Base-by-base conservation (phyloP, 805 yeast genomes). In the Teunomyces stri region DNA sequence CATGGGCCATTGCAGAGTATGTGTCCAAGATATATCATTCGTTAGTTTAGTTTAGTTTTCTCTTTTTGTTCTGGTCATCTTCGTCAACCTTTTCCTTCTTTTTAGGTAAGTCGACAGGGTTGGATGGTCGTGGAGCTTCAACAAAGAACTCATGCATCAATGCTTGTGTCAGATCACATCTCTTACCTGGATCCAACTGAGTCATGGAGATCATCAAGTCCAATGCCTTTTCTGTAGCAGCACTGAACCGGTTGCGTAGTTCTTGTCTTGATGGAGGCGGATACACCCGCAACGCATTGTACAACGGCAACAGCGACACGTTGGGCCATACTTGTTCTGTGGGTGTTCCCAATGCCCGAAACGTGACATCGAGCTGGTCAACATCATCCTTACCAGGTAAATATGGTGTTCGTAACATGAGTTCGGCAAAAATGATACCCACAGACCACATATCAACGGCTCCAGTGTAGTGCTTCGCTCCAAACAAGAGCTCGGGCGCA, bases 291-390 rank as follows among this genome's bases (percentile, higher is more conserved):
- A 87, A 69, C 31, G 88, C 81, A 57, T 85, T 81, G 62, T 88
- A 94, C 22, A 81, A 74, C 0, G 96, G 94, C 43, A 94, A 75
- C 49, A 79, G 74, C 1, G 91, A 79, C 2, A 92, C 95, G 42
- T 89, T 87, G 0, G 96, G 96, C 99, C 99, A 94, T 2, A 74
- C 82, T 28, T 78, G 82, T 54, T 91, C 97, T 0, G 96, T 87
- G 4, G 99, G 99, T 0, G 99, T 91, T 0, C 99, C 99, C 49
- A 92, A 69, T 0, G 98, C 99, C 59, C 88, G 82, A 64, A 94
- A 92, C 0, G 98, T 94, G n/a, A 90, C 87, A 42, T 87, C 95
- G 34, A 91, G 67, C 63, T 94, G 99, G 60, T 91, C 96, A 2
- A 81, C 65, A 63, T 94, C 99, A 54, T 87, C 89, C 56, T 81